Evolutionary conservation across 2,329 filamentous ascomycete species (phyloP).

Genomic region (Pezizomycotina sp.): DNA sequence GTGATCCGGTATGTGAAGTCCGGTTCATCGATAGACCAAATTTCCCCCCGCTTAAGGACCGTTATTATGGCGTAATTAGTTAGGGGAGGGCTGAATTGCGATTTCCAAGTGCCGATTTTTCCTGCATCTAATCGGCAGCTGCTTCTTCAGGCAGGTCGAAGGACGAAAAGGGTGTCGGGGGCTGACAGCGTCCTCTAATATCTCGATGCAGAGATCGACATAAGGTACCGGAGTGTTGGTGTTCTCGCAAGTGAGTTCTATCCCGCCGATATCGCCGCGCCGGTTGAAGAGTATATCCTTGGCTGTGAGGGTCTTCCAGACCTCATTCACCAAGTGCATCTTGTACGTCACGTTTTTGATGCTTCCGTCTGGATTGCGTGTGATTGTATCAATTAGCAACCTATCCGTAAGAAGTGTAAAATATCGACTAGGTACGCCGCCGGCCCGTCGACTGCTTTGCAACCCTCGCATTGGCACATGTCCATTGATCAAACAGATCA

Average conservation of each 20-base stretch:
- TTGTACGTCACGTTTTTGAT: too few species aligned
- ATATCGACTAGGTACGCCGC: conserved; percentile 24
- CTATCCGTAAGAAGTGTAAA: conserved; percentile 21
- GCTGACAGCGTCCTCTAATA: conserved; percentile 23
- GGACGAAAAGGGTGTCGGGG: too few species aligned
- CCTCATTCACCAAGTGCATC: too few species aligned
- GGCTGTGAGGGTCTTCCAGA: too few species aligned
- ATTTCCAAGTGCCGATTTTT: too few species aligned
- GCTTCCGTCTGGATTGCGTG: conserved; percentile 6
- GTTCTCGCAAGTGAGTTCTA: conserved; percentile 26
- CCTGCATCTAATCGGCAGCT: too few species aligned
- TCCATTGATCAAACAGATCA: conserved; percentile 7
- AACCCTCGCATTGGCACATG: conserved; percentile 20
- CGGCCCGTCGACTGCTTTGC: conserved; percentile 20
- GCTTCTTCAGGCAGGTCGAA: too few species aligned
- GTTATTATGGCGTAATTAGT: conserved; percentile 23
- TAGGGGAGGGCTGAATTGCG: conserved; percentile 23
- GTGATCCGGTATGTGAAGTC: not conserved
- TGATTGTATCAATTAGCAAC: conserved; percentile 15
- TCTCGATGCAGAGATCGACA: conserved; percentile 27
- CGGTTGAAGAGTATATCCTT: conserved; percentile 22
- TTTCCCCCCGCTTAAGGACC: too few species aligned
- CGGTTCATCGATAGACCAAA: not conserved
- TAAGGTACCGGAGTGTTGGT: conserved; percentile 26
- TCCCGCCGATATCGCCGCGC: conserved; percentile 24